Percentiles rank a stretch among this genome's conserved stretches.
Evolutionary conservation across 2,329 filamentous ascomycete genomes (phyloP).

Genomic region (Pseudogymnoascus sp.): DNA sequence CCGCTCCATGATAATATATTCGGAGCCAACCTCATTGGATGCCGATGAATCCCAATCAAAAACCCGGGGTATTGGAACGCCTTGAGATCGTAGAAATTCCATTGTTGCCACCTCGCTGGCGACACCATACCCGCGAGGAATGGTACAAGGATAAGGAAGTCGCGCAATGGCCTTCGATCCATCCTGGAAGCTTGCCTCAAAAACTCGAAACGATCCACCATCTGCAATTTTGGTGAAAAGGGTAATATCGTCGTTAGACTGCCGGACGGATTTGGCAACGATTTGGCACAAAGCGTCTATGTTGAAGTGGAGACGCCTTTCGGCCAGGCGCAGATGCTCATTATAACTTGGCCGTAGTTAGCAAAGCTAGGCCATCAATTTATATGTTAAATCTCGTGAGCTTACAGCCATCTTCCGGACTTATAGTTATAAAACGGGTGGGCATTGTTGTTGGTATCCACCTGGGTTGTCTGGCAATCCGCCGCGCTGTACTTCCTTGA

Average conservation of each 20-base stretch:
- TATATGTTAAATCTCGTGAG: slow-evolving; percentile 10
- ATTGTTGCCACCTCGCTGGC: slow-evolving; percentile 18
- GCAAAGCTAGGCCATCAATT: slow-evolving; percentile 8
- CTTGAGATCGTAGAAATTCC: slow-evolving; percentile 18
- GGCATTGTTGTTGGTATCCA: slow-evolving; percentile 15
- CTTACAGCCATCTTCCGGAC: slow-evolving; percentile 24
- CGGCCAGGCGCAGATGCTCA: slow-evolving; percentile 21
- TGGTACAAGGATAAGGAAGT: slow-evolving; percentile 17
- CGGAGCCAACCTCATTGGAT: slow-evolving; percentile 23
- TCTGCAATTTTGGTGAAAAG: slow-evolving; percentile 22
- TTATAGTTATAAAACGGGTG: slow-evolving; percentile 23
- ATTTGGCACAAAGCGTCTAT: slow-evolving; percentile 18
- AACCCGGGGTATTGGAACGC: slow-evolving; percentile 20
- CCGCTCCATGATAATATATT: slow-evolving; percentile 34
- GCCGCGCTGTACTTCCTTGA: slow-evolving; percentile 12
- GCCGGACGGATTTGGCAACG: slow-evolving; percentile 20
- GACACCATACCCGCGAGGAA: slow-evolving; percentile 15
- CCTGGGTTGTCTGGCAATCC: slow-evolving; percentile 10
- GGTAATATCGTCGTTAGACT: slow-evolving; percentile 17
- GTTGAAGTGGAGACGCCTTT: slow-evolving; percentile 21
- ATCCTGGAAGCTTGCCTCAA: slow-evolving; percentile 19
- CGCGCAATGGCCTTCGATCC: slow-evolving; percentile 14
- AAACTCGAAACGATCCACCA: slow-evolving; percentile 23
- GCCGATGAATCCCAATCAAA: slow-evolving; percentile 27
- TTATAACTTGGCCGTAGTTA: slow-evolving; percentile 19